Evolutionary conservation across 495 filamentous ascomycete genomes (phyloP).

Genomic region (Xylaria castorea): DNA sequence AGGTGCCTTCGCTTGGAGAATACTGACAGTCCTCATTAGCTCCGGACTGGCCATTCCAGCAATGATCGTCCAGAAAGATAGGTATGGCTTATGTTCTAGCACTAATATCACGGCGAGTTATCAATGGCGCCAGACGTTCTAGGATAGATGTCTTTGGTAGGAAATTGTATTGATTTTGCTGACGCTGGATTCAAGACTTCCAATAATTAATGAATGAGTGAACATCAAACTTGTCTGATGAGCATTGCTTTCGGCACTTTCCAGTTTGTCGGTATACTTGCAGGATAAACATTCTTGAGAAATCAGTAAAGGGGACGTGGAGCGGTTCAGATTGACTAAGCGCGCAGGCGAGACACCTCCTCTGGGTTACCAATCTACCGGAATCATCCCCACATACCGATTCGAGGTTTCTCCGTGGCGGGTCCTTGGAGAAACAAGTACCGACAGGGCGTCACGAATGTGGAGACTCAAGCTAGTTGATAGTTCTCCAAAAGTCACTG

Average conservation of each 20-base stretch:
- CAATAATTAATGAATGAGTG: background rate
- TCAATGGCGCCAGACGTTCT: background rate
- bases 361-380: conserved; percentile 20
- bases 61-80: background rate
- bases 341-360: background rate
- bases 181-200: background rate
- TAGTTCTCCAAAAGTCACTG: background rate
- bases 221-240: background rate
- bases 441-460: background rate
- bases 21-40: background rate
- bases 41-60: background rate
- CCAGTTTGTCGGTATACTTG: background rate
- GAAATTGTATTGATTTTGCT: background rate
- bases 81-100: background rate
- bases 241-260: background rate
- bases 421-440: background rate
- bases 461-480: background rate
- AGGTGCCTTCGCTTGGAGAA: background rate
- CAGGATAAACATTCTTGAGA: background rate
- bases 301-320: background rate
- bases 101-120: background rate
- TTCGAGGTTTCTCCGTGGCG: background rate
- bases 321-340: background rate
- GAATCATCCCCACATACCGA: background rate
- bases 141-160: background rate